These are phyloP conservation scores for Calycina herbarum DNA, from an alignment of 2,329 filamentous ascomycete species.

Conservation along the genomic window DNA sequence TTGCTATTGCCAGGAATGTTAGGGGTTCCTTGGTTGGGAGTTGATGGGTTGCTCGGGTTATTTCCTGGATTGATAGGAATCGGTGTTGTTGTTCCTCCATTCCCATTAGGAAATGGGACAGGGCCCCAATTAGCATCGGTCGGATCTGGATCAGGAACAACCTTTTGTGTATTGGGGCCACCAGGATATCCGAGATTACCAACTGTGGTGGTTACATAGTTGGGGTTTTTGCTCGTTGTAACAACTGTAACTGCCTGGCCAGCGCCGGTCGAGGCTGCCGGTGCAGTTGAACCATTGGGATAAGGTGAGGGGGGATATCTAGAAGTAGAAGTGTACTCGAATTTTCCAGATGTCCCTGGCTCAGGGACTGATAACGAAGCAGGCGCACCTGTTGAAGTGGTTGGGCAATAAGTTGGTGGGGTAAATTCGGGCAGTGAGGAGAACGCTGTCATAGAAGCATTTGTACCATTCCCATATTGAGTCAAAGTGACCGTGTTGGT, in stretches of 20 bases:
- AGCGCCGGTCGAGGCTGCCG: not conserved
- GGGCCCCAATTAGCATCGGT: conserved; percentile 9
- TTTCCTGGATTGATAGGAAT: conserved; percentile 9
- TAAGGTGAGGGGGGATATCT: not conserved
- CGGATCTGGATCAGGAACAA: not conserved
- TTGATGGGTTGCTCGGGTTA: not conserved
- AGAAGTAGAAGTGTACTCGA: not conserved
- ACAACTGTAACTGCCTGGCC: conserved; percentile 22
- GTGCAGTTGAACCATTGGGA: not conserved
- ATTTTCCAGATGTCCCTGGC: conserved; percentile 10
- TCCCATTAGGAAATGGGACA: not conserved
- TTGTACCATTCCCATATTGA: conserved; percentile 20
- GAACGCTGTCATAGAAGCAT: conserved; percentile 12
- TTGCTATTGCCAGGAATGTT: not conserved
- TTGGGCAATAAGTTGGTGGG: conserved; percentile 27
- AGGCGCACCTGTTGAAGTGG: not conserved
- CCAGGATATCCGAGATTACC: conserved; percentile 17
- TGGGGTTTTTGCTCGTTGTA: conserved; percentile 30
- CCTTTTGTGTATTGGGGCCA: conserved; percentile 10
- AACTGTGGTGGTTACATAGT: conserved; percentile 23
- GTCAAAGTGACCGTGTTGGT: conserved; percentile 31
- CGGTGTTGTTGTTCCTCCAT: not conserved
- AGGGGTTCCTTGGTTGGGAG: not conserved
- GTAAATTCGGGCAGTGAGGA: conserved; percentile 28
- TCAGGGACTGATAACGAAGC: not conserved